A percentile compares a stretch with the other conserved stretches of the same genome.
phyloP scores from a whole-genome alignment of 225 moss, liverwort and hornwort genomes.

The Rhytidiadelphus loreus region DNA sequence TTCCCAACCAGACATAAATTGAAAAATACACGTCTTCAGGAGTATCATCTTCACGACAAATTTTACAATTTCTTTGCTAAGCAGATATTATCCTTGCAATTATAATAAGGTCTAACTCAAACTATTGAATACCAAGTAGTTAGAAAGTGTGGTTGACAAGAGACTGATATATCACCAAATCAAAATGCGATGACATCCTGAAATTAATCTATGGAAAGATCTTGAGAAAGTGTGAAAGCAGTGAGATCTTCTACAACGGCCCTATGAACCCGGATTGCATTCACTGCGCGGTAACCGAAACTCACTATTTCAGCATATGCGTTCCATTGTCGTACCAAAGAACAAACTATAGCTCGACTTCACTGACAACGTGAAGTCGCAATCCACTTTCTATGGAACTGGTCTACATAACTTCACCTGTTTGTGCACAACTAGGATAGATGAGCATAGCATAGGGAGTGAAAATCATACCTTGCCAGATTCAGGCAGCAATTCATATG shows the following conservation, averaged over 20 bases:
- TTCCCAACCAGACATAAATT: background rate
- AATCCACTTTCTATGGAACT: background rate
- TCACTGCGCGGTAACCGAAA: background rate
- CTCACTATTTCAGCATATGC: background rate
- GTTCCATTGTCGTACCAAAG: background rate
- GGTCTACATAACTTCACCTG: background rate
- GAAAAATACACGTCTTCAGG: background rate
- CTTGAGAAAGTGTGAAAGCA: background rate
- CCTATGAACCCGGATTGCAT: background rate
- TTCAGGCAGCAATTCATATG: constrained; percentile 91
- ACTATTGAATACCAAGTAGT: background rate
- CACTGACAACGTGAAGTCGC: background rate
- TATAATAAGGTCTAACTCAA: background rate
- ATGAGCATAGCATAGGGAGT: background rate
- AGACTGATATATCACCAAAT: background rate
- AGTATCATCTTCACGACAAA: background rate
- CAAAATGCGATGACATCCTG: background rate
- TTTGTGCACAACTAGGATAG: background rate
- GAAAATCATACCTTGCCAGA: constrained; percentile 71
- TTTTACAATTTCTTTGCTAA: background rate
- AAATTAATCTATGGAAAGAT: background rate
- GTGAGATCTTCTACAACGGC: background rate
- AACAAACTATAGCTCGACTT: background rate
- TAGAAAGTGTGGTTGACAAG: background rate
- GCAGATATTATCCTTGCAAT: background rate